phyloP scores from a whole-genome alignment of 2,329 filamentous ascomycete genomes.

The Epichloe gansuensis region DNA sequence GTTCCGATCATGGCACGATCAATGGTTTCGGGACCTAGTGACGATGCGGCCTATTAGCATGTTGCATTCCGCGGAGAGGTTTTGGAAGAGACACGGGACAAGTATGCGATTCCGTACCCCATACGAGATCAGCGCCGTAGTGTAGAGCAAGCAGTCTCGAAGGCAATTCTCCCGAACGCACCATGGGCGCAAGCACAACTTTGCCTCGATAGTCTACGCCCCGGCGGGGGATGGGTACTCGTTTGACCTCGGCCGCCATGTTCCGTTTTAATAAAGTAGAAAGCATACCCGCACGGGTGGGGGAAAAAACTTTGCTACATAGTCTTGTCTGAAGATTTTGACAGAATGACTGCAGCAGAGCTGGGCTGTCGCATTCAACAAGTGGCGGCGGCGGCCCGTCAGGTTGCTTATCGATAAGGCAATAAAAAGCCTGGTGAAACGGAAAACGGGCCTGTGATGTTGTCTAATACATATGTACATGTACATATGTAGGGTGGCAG shows the following conservation, averaged over 20 bases:
- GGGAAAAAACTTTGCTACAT: slow-evolving; percentile 7
- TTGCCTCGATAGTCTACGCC: slow-evolving; percentile 92
- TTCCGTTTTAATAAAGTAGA: slow-evolving; percentile 28
- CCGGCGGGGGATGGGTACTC: slow-evolving; percentile 71
- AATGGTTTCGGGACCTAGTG: slow-evolving; percentile 78
- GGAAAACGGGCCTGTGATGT: too few relatives aligned
- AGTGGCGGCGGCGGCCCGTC: not conserved
- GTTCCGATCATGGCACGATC: slow-evolving; percentile 87
- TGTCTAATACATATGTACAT: too few relatives aligned
- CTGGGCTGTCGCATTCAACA: not conserved
- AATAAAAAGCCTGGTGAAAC: too few relatives aligned
- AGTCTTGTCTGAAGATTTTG: slow-evolving; percentile 1
- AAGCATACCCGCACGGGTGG: slow-evolving; percentile 17
- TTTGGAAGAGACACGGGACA: not conserved
- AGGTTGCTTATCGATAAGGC: slow-evolving; percentile 1
- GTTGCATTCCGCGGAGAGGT: not conserved
- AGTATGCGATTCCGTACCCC: slow-evolving; percentile 45
- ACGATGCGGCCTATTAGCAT: not conserved
- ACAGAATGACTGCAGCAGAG: not conserved
- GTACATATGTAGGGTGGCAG: too few relatives aligned
- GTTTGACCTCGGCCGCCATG: slow-evolving; percentile 49
- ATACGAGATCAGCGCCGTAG: slow-evolving; percentile 93
- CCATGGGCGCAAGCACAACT: slow-evolving; percentile 93
- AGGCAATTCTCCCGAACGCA: slow-evolving; percentile 89
- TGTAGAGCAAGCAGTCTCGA: slow-evolving; percentile 79